These are phyloP conservation scores for Breviolum minutum DNA, from an alignment of 73 alveolate species.

Conservation along the genomic window DNA sequence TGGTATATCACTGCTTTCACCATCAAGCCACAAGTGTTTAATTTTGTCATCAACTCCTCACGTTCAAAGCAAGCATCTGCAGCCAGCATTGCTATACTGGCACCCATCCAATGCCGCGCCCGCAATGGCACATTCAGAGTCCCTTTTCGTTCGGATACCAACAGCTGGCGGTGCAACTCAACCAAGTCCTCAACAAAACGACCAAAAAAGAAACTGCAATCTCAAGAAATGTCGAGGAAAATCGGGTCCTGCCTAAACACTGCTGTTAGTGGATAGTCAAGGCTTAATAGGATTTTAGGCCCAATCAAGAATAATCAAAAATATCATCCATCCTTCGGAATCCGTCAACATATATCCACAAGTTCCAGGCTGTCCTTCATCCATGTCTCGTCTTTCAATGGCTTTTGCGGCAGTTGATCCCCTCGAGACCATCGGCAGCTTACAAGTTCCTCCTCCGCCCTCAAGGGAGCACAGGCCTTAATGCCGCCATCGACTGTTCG, in stretches of 20 bases:
- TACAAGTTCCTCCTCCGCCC: constrained; percentile 13
- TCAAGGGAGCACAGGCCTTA: constrained; percentile 1
- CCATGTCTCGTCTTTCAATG: neutral
- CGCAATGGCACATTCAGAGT: neutral
- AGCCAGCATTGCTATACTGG: constrained; percentile 15
- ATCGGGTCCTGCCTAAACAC: too few relatives aligned
- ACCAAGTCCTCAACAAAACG: neutral
- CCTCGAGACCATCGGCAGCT: neutral
- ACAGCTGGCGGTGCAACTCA: constrained; percentile 30
- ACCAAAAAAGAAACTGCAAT: too few relatives aligned
- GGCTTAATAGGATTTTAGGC: too few relatives aligned
- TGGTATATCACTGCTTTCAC: neutral
- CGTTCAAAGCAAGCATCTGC: neutral
- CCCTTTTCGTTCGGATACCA: neutral
- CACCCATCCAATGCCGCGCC: constrained; percentile 40
- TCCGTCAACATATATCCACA: neutral
- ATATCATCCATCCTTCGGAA: neutral
- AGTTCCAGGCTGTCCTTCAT: neutral
- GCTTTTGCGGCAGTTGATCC: neutral
- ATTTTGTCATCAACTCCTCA: too few relatives aligned
- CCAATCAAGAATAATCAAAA: too few relatives aligned
- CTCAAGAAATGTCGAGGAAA: too few relatives aligned
- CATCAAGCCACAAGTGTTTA: neutral
- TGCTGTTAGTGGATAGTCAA: too few relatives aligned
- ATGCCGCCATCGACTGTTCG: neutral